These are phyloP conservation scores for Yamadazyma kanchanaburiensis DNA, from an alignment of 1,139 yeast genomes.

Conservation along the genomic window DNA sequence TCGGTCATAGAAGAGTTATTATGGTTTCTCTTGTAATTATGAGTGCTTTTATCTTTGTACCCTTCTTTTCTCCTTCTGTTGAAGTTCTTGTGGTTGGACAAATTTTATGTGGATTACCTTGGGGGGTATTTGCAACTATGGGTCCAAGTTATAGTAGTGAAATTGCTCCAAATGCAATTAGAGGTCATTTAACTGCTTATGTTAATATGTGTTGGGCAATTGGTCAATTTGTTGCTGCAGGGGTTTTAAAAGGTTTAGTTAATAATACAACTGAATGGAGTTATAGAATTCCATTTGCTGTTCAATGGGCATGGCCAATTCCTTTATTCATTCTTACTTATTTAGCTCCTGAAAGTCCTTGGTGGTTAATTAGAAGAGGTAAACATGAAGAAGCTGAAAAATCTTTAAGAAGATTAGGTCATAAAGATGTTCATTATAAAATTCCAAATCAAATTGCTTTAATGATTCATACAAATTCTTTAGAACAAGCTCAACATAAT, in stretches of 20 bases:
- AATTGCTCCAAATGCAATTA: conserved; percentile 18
- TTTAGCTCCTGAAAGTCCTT: conserved; percentile 25
- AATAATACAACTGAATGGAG: conserved; percentile 19
- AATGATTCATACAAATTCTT: conserved; percentile 23
- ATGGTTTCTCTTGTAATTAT: conserved; percentile 18
- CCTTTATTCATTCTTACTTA: conserved; percentile 19
- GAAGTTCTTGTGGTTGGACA: conserved; percentile 19
- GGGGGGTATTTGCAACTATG: conserved; percentile 26
- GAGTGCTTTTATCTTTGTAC: conserved; percentile 20
- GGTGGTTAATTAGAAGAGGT: conserved; percentile 24
- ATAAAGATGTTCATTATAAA: conserved; percentile 15
- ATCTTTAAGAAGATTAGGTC: conserved; percentile 16
- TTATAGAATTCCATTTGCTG: conserved; percentile 23
- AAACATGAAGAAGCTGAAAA: conserved; percentile 19
- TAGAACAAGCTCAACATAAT: conserved; percentile 20
- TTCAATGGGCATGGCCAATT: conserved; percentile 27
- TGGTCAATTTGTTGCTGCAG: conserved; percentile 28
- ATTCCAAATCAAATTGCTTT: conserved; percentile 18
- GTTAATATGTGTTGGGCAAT: conserved; percentile 30
- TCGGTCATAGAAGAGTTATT: conserved; percentile 21
- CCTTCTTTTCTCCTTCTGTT: conserved; percentile 20
- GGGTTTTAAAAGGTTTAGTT: conserved; percentile 21
- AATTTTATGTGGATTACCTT: conserved; percentile 22
- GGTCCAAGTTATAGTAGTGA: conserved; percentile 24
- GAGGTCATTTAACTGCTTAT: conserved; percentile 25